Conservation (phyloP, 2,329 filamentous ascomycete genomes). For the Lachnellula cervina region DNA sequence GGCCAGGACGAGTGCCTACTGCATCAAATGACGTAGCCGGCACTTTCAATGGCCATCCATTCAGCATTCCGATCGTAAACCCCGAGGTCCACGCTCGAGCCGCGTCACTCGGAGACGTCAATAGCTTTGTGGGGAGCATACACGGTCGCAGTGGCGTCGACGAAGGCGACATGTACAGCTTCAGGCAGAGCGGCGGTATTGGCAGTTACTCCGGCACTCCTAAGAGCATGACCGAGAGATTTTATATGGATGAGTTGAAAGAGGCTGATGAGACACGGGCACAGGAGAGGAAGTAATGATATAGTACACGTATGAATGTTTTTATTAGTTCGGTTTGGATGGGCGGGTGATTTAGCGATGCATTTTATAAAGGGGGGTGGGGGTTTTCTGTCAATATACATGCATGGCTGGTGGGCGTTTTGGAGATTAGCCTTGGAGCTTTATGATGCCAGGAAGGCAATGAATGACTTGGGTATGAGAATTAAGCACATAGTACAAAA, state of each 20-base stretch:
- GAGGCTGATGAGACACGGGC: slow-evolving; percentile 10
- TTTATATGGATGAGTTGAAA: slow-evolving; percentile 29
- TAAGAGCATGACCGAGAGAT: slow-evolving; percentile 29
- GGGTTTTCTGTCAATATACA: no score
- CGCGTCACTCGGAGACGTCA: slow-evolving; percentile 44
- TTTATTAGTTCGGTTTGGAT: neutral
- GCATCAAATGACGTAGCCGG: slow-evolving; percentile 33
- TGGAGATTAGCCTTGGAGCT: no score
- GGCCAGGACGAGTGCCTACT: neutral
- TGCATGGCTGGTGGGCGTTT: no score
- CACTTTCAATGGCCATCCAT: slow-evolving; percentile 49
- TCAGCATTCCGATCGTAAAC: slow-evolving; percentile 49
- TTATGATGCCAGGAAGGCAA: no score
- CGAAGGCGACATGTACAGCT: slow-evolving; percentile 24
- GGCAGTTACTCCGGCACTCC: slow-evolving; percentile 24
- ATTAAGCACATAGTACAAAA: no score
- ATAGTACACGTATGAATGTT: neutral
- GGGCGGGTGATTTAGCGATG: neutral
- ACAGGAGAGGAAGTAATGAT: neutral
- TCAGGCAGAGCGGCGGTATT: slow-evolving; percentile 18
- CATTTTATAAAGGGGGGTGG: no score
- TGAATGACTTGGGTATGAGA: no score
- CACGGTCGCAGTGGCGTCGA: slow-evolving; percentile 28
- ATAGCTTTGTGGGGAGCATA: slow-evolving; percentile 49
- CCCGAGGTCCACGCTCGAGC: slow-evolving; percentile 46